Base-by-base conservation (phyloP, 2,329 filamentous ascomycete species). In the Phaeosphaeriaceae sp. region DNA sequence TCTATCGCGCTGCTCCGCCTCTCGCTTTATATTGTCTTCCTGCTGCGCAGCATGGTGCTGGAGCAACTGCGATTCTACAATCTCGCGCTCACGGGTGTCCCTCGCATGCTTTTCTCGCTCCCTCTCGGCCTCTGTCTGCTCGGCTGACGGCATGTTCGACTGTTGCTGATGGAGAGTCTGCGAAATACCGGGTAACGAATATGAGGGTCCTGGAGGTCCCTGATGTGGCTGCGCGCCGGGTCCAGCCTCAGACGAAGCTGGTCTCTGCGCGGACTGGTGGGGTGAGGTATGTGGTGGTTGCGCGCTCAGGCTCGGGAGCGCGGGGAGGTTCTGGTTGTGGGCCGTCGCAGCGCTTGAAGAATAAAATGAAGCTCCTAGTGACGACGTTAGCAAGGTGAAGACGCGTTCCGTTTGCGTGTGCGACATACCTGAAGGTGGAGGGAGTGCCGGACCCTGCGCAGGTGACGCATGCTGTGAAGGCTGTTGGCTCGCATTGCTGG, bases 11-110 rank as follows among this genome's bases (percentile, higher is more conserved):
- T 86, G 84, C 56, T 80, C 78, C 17, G 71, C 74, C 54, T 77
- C 75, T 30, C 76, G 69, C 60, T 77, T 77, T 11, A 79, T 81
- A 65, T 84, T 79, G 60, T 88, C 86, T 67, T 89, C 86, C 74
- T 89, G 83, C 67, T 84, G 73, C 17, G 69, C 68, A 24, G 70
- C 69, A 32, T 67, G 67, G 49, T 71, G 65, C 42, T 74, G 78
- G 30, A 71, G 63, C 61, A 61, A 75, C 78, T 66, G 81, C 74
- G 70, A 82, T 51, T 86, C 83, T 77, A 87, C 79, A 26, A 85
- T 82, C 65, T 88, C 85, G 56, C 85, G 81, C 66, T 86, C 83
- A 49, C 74, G 63, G 1, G 61, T 63, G 54, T 77, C 75, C 30
- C 72, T 71, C 52, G 81, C 78, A 60, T 82, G 80, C 68, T 84